Evolutionary conservation across 2,329 filamentous ascomycete species (phyloP), one percentile per base, ranked within the genome.

Genomic region (Tolypocladium paradoxum): DNA sequence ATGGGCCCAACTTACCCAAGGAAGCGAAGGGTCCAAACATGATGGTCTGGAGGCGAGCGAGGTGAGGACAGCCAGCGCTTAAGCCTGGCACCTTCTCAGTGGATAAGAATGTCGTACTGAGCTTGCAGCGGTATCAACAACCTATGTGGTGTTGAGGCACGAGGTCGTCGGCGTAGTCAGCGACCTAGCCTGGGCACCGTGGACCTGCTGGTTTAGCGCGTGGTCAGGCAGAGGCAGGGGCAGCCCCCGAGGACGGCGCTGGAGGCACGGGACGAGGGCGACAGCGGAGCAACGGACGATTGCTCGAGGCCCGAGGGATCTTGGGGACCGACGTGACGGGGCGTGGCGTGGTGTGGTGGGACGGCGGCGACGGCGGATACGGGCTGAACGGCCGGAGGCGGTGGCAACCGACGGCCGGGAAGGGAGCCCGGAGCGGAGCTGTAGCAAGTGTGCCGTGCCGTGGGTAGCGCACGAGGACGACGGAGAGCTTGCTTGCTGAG

Each of bases 11-110:
- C 72, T 68, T 66, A 74, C 71, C 62, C 59, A 71, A 64, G 54
- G 66, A 64, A 50, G 69, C 57, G 56, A 75, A 66, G 51, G 65
- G 69, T 49, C 72, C 72, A 61, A 76, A 76, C 73, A 76, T 76
- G 60, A 55, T 62, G 61, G 57, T 57, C 49, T 57, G n/a, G 55
- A 46, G 40, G 52, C 45, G 55, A 48, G 48, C 51, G 57, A 50
- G 56, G 55, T 50, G 54, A 55, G 31, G 14, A n/a, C 40, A 45
- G 40, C 16, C 43, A 31, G 43, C 24, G 11, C 16, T 4, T 3
- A 12, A 9, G 24, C 8, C 7, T 3, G 16, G 43, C 27, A 11
- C 9, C 43, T 47, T n/a, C 1, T 31, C 27, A 20, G 27, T n/a
- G 27, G 18, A 12, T 31, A 18, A 14, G 16, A 33, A 20, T 20